These are phyloP conservation scores for Deinandra increscens DNA, from an alignment of 129 eudicot species.

Conservation along the genomic window DNA sequence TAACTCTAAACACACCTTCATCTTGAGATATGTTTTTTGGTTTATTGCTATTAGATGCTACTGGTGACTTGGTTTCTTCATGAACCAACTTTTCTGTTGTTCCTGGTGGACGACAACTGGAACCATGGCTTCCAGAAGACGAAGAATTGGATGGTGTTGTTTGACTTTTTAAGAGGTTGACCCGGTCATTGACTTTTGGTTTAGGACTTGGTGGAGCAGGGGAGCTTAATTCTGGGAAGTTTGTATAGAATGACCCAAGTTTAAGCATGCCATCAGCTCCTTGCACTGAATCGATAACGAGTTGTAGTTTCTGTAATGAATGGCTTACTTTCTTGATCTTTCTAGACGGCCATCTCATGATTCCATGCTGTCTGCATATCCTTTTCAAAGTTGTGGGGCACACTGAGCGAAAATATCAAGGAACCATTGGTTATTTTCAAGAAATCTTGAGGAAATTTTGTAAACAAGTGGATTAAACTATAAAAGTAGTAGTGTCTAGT, in stretches of 20 bases:
- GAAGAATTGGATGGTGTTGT: constrained; percentile 37
- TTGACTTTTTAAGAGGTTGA: constrained; percentile 26
- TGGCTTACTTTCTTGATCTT: constrained; percentile 71
- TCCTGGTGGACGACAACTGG: constrained; percentile 29
- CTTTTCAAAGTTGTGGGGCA: constrained; percentile 71
- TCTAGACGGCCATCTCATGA: constrained; percentile 68
- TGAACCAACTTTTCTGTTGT: constrained; percentile 28
- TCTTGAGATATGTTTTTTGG: constrained; percentile 20
- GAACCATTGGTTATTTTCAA: constrained; percentile 15
- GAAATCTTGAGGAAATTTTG: not conserved
- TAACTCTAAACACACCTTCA: constrained; percentile 36
- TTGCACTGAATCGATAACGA: constrained; percentile 67
- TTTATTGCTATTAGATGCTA: constrained; percentile 35
- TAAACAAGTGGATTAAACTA: constrained; percentile 10
- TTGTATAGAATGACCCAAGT: constrained; percentile 55
- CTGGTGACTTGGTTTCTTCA: constrained; percentile 36
- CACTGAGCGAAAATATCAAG: constrained; percentile 30
- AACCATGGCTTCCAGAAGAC: constrained; percentile 46
- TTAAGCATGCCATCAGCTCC: constrained; percentile 55
- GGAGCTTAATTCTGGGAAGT: constrained; percentile 49
- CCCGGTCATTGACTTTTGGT: constrained; percentile 39
- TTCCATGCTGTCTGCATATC: constrained; percentile 72
- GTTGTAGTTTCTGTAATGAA: constrained; percentile 62
- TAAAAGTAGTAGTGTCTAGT: constrained; percentile 16
- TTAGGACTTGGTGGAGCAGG: constrained; percentile 24